phyloP scores from a whole-genome alignment of 2,329 filamentous ascomycete species.

The Aureobasidium pullulans region DNA sequence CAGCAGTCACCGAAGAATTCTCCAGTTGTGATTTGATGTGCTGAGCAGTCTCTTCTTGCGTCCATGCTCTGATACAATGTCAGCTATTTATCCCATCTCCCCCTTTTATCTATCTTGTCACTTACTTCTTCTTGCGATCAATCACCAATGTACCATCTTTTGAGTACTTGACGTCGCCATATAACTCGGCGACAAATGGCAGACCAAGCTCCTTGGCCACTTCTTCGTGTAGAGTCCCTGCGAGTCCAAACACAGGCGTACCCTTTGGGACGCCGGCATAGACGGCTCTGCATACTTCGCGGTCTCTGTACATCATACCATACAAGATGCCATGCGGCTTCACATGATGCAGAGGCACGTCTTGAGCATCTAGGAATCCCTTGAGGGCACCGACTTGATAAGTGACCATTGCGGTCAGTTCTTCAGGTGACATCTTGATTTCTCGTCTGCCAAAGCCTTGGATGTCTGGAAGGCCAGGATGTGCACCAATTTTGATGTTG shows the following conservation, averaged over 20 bases:
- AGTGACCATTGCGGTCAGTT: conserved; percentile 50
- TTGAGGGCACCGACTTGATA: conserved; percentile 60
- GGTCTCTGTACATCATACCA: conserved; percentile 46
- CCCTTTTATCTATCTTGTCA: neutral
- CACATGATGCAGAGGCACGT: conserved; percentile 51
- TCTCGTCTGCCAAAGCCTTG: conserved; percentile 58
- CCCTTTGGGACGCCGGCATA: conserved; percentile 46
- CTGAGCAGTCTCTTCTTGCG: conserved; percentile 33
- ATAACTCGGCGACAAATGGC: conserved; percentile 48
- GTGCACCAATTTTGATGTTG: conserved; percentile 52
- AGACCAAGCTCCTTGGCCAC: conserved; percentile 47
- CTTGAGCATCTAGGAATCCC: conserved; percentile 51
- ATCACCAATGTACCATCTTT: conserved; percentile 45
- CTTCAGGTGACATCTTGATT: conserved; percentile 51
- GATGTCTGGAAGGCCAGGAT: conserved; percentile 58
- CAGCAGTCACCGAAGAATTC: conserved; percentile 33
- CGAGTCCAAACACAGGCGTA: conserved; percentile 46
- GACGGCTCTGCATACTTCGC: conserved; percentile 45
- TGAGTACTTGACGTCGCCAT: conserved; percentile 51
- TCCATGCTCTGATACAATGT: conserved; percentile 29
- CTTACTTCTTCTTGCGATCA: conserved; percentile 51
- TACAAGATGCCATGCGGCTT: conserved; percentile 57
- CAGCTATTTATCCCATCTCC: neutral
- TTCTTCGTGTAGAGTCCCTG: conserved; percentile 48
- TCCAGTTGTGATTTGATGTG: conserved; percentile 36